Base-by-base conservation (phyloP, 768 basidiomycete genomes). In the Leccinellum luteum region DNA sequence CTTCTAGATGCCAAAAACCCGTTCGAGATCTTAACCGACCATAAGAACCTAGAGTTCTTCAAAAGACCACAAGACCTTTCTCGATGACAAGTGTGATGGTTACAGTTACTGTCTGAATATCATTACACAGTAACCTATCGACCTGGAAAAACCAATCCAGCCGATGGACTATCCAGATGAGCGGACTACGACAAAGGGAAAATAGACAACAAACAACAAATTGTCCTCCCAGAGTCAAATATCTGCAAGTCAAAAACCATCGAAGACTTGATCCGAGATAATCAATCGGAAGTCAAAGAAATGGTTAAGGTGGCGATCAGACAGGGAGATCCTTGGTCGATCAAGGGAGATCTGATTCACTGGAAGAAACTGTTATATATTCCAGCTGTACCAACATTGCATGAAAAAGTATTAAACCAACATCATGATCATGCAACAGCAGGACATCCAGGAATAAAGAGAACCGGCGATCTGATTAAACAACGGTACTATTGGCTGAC, bases 41-140 rank as follows among this genome's bases (percentile, higher is more conserved):
- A 77, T 3, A 71, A 75, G 48, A 80, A 81, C 38, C 68, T 81
- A 0, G 64, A 77, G 47, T 81, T 78, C 61, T 81, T 43, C 1
- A 43, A 21, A 2, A 10, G 19, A 4, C 50, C 50, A 0, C 51
- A 52, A 6, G 51, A 57, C 1, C 45, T 53, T 0, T 52, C 51
- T 0, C 1, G 19, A 1, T 1, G 4, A 3, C 56, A 57, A 13
- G 56, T 45, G 0, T 0, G 6, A 2, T 57, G 51, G 56, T 2
- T 52, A 0, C 50, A 51, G 12, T 6, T 27, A 3, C 27, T 27
- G 3, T 30, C 30, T 30, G 49, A 56, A 21, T 57, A 47, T 2
- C 31, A 45, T 0, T 57, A n/a, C 7, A 1, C 4, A 0, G 1
- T 56, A 0, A 2, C 7, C 1, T 25, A 56, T 13, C 21, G 10